Conservation (phyloP, 345 rosid genomes). For the Populus nigra region DNA sequence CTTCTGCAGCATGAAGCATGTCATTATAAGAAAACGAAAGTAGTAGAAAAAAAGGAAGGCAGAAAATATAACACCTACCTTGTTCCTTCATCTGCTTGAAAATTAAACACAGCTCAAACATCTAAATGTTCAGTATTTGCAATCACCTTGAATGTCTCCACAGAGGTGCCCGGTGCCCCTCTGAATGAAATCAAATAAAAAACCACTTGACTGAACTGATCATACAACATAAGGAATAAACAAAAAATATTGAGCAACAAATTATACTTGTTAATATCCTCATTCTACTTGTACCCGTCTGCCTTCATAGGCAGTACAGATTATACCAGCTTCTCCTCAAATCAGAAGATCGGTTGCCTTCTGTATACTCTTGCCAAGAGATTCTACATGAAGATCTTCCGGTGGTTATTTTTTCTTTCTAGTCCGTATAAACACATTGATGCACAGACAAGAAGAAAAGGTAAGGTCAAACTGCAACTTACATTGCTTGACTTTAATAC, state of each 20-base stretch:
- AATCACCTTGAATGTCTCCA: not conserved
- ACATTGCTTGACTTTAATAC: constrained; percentile 22
- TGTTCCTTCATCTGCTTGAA: not conserved
- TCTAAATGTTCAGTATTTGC: not conserved
- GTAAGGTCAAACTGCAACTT: constrained; percentile 14
- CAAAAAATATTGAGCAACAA: not conserved
- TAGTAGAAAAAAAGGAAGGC: no score
- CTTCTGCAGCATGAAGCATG: no score
- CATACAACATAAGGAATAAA: not conserved
- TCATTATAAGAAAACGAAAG: no score
- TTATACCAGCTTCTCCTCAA: not conserved
- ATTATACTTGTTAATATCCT: not conserved
- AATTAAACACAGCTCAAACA: not conserved
- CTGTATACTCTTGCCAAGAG: not conserved
- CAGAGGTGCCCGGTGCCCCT: not conserved
- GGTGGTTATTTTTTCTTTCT: not conserved
- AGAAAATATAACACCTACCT: not conserved
- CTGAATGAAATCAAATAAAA: not conserved
- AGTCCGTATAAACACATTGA: not conserved
- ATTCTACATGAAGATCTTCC: not conserved
- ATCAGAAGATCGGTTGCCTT: not conserved
- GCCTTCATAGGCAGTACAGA: not conserved
- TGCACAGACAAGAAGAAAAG: not conserved
- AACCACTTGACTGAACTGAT: not conserved
- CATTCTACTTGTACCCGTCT: not conserved